Conservation (phyloP, 2,329 filamentous ascomycete genomes). For the Colletotrichum acutatum region DNA sequence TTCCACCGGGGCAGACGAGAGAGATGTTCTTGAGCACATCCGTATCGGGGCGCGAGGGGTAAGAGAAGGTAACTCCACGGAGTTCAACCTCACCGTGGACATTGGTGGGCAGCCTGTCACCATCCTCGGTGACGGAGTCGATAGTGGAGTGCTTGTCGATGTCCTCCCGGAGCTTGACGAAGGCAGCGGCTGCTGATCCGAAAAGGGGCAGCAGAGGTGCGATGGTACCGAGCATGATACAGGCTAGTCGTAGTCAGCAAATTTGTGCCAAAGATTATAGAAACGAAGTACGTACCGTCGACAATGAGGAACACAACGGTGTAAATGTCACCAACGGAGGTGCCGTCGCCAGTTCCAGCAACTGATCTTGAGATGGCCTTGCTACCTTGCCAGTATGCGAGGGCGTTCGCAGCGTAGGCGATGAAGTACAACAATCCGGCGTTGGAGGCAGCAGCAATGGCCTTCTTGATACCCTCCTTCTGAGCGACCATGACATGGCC, state of each 20-base stretch:
- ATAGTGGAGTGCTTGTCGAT: constrained; percentile 63
- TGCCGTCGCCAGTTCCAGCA: constrained; percentile 44
- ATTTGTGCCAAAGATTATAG: constrained; percentile 49
- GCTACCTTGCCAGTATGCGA: constrained; percentile 77
- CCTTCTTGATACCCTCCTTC: constrained; percentile 67
- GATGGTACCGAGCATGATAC: constrained; percentile 71
- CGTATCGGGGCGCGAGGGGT: constrained; percentile 54
- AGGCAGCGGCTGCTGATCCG: constrained; percentile 67
- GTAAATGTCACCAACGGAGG: constrained; percentile 63
- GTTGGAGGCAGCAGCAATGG: constrained; percentile 65
- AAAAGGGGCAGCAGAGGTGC: constrained; percentile 72
- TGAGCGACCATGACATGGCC: constrained; percentile 61
- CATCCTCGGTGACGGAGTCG: constrained; percentile 50
- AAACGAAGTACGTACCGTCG: constrained; percentile 55
- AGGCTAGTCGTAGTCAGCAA: constrained; percentile 52
- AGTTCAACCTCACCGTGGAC: constrained; percentile 60
- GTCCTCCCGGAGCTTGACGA: constrained; percentile 66
- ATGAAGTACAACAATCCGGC: constrained; percentile 74
- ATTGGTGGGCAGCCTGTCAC: constrained; percentile 56
- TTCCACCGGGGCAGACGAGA: constrained; percentile 59
- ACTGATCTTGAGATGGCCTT: constrained; percentile 56
- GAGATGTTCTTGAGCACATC: constrained; percentile 55
- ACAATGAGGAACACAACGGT: constrained; percentile 73
- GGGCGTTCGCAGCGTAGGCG: constrained; percentile 73
- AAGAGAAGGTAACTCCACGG: constrained; percentile 55